These are phyloP conservation scores for Chaetoceros tenuissimus DNA, from an alignment of 108 stramenopile species.

Conservation along the genomic window DNA sequence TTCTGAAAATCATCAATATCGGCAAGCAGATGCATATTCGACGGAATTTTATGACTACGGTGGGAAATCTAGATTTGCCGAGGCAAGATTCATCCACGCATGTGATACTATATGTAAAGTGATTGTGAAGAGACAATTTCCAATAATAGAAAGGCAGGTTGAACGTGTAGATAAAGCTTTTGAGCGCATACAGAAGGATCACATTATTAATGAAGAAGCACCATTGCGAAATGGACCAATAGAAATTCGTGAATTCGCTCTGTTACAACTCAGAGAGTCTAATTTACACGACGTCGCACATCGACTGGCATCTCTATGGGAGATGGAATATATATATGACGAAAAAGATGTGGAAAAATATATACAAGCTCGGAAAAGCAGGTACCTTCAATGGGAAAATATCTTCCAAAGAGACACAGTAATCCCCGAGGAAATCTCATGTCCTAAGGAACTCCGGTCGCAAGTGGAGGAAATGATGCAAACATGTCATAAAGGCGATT, in stretches of 20 bases:
- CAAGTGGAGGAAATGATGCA: constrained; percentile 14
- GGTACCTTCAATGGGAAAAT: constrained; percentile 70
- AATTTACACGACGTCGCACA: constrained; percentile 35
- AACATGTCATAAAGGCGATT: constrained; percentile 7
- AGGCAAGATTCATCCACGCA: constrained; percentile 63
- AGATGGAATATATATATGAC: constrained; percentile 43
- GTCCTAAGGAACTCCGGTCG: constrained; percentile 18
- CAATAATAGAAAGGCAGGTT: constrained; percentile 60
- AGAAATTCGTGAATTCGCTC: constrained; percentile 46
- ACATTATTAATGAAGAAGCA: constrained; percentile 4
- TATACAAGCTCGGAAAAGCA: constrained; percentile 25
- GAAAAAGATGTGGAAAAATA: constrained; percentile 34
- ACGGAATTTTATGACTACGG: constrained; percentile 44
- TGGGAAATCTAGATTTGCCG: constrained; percentile 49
- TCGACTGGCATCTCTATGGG: constrained; percentile 45
- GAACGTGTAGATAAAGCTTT: constrained; percentile 55
- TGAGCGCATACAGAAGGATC: constrained; percentile 17
- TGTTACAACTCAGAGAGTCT: constrained; percentile 34
- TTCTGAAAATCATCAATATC: constrained; percentile 42
- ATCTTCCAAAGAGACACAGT: constrained; percentile 10
- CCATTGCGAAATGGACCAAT: constrained; percentile 8
- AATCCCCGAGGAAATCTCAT: constrained; percentile 37
- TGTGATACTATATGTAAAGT: constrained; percentile 63
- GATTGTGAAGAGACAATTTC: constrained; percentile 32
- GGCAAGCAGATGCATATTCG: constrained; percentile 53